Percentiles rank a stretch among this genome's conserved stretches.
phyloP scores from a whole-genome alignment of 129 eudicot genomes.

The Glebionis coronaria region DNA sequence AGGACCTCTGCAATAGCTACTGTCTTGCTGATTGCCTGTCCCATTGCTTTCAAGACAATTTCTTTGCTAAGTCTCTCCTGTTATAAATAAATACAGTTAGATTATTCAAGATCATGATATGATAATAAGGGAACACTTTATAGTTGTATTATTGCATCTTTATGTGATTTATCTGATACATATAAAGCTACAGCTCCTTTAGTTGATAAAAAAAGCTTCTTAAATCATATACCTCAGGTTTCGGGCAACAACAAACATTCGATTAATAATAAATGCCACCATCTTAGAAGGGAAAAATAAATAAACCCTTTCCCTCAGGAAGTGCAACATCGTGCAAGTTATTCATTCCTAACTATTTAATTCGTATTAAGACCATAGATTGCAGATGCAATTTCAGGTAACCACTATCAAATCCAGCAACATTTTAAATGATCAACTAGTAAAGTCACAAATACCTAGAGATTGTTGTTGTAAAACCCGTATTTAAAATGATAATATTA shows the following conservation, averaged over 20 bases:
- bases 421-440: background rate
- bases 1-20: too few relatives aligned
- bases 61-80: too few relatives aligned
- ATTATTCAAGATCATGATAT: too few relatives aligned
- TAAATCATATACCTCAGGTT: background rate
- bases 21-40: too few relatives aligned
- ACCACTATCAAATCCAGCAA: background rate
- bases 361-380: background rate
- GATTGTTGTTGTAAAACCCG: too few relatives aligned
- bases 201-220: background rate
- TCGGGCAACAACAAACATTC: background rate
- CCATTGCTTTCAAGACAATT: too few relatives aligned
- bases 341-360: background rate
- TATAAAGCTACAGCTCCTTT: background rate
- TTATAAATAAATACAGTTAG: too few relatives aligned
- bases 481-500: too few relatives aligned
- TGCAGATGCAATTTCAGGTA: background rate
- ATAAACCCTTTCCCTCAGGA: background rate
- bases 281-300: background rate
- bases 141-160: too few relatives aligned
- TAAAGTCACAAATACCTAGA: background rate
- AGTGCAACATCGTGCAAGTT: background rate
- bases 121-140: too few relatives aligned
- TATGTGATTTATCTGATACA: background rate
- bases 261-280: background rate